Evolutionary conservation across 192 early-diverging fungal genomes (phyloP).

Genomic region (Dimargaris verticillata): DNA sequence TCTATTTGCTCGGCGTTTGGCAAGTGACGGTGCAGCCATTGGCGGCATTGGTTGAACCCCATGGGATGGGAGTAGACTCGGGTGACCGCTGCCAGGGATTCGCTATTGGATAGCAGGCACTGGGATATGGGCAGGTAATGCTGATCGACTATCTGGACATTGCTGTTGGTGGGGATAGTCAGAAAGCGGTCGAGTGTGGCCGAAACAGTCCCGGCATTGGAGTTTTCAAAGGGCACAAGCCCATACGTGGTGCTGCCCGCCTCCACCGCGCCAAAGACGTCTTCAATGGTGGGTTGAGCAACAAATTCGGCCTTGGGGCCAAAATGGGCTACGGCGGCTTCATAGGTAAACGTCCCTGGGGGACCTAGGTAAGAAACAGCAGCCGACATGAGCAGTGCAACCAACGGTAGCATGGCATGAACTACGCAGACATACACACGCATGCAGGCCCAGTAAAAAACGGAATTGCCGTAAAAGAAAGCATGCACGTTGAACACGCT

Average conservation of each 20-base stretch:
- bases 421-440: no score
- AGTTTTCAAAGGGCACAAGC: conserved; percentile 91
- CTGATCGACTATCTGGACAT: conserved; percentile 26
- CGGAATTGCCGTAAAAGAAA: no score
- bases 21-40: conserved; percentile 54
- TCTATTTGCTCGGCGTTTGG: conserved; percentile 53
- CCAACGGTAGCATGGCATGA: no score
- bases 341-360: conserved; percentile 75
- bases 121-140: conserved; percentile 72
- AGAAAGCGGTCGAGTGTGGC: conserved; percentile 61
- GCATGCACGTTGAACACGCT: no score
- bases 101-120: conserved; percentile 52
- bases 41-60: conserved; percentile 67
- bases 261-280: conserved; percentile 65
- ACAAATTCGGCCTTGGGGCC: conserved; percentile 30
- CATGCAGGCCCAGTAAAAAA: no score
- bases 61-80: conserved; percentile 64
- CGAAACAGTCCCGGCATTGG: conserved; percentile 69
- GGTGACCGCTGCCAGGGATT: conserved; percentile 40
- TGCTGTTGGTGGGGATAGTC: background rate
- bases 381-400: no score
- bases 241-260: conserved; percentile 66
- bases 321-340: conserved; percentile 64
- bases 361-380: conserved; percentile 82
- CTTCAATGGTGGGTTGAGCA: conserved; percentile 47